Percentiles rank a stretch among this genome's conserved stretches.
Evolutionary conservation across 2,329 filamentous ascomycete species (phyloP).

Genomic region (Aspergillus latus): DNA sequence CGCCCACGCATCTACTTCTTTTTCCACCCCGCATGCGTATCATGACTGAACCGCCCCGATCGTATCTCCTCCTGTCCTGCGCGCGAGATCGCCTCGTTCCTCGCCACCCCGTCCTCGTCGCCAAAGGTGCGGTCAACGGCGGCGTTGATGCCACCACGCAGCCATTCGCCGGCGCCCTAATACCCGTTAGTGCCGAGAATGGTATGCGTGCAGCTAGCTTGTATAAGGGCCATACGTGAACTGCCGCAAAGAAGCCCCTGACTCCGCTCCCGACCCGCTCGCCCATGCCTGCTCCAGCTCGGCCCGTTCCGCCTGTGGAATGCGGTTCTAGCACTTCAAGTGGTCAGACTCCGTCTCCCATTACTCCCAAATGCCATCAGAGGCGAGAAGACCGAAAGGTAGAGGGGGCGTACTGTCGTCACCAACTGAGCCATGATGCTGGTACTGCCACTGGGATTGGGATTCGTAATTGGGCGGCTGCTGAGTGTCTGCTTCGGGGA

Average conservation of each 20-base stretch:
- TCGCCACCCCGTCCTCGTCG: slow-evolving; percentile 34
- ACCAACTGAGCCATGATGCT: not conserved
- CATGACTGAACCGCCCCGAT: slow-evolving; percentile 28
- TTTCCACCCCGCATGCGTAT: slow-evolving; percentile 39
- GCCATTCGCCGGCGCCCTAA: slow-evolving; percentile 42
- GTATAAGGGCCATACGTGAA: slow-evolving; percentile 33
- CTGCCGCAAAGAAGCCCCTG: slow-evolving; percentile 30
- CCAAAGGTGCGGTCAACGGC: slow-evolving; percentile 42
- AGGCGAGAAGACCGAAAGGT: not conserved
- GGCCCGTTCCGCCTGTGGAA: not conserved
- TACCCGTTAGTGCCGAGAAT: not conserved
- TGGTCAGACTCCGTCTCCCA: not conserved
- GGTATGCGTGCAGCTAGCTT: not conserved
- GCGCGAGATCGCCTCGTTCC: slow-evolving; percentile 39
- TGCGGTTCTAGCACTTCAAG: not conserved
- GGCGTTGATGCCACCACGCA: slow-evolving; percentile 40
- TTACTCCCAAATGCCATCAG: too few relatives aligned
- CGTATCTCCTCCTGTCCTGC: slow-evolving; percentile 39
- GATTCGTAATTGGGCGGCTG: not conserved
- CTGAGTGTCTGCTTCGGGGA: not conserved
- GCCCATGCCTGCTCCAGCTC: not conserved
- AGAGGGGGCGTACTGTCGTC: not conserved
- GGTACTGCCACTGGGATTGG: not conserved
- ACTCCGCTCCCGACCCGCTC: slow-evolving; percentile 26
- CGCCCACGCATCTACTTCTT: not conserved